Evolutionary conservation across 139 green algal species (phyloP).

Genomic region (Chlamydomonas sphaeroides): DNA sequence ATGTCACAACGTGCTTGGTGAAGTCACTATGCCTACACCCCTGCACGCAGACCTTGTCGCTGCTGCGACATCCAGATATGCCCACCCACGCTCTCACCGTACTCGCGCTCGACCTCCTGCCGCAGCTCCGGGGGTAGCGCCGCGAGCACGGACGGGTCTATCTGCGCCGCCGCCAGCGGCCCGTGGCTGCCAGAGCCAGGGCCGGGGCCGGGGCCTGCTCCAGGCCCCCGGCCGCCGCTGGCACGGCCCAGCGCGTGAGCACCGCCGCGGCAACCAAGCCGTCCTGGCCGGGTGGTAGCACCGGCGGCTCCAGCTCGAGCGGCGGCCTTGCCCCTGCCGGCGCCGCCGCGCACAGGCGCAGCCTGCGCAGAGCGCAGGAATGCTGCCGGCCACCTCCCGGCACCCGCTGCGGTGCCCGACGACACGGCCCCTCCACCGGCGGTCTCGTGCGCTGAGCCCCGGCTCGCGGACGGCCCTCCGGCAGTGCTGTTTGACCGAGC

Average conservation of each 20-base stretch:
- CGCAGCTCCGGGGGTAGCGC: constrained; percentile 71
- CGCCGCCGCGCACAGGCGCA: background rate
- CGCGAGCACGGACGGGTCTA: constrained; percentile 77
- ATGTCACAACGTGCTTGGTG: too few species aligned
- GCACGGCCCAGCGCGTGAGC: too few species aligned
- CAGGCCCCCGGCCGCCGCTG: background rate
- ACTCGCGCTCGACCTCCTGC: constrained; percentile 77
- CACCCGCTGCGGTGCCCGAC: background rate
- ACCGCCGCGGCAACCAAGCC: background rate
- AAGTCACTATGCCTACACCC: background rate
- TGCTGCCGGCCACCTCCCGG: background rate
- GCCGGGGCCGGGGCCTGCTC: background rate
- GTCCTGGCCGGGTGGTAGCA: background rate
- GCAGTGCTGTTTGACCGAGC: too few species aligned
- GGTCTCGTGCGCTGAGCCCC: too few species aligned
- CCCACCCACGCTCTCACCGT: constrained; percentile 40
- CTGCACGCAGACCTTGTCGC: background rate
- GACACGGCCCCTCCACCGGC: too few species aligned
- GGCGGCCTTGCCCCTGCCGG: background rate
- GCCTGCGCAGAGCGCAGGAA: background rate
- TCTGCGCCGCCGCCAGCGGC: constrained; percentile 63
- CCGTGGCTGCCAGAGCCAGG: constrained; percentile 15
- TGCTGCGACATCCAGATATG: too few species aligned
- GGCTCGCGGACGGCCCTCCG: too few species aligned
- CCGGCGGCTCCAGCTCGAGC: background rate